Percentiles rank a stretch among this genome's conserved stretches.
Conservation (phyloP, 2,329 filamentous ascomycete species). For the Stromatinia cepivora region DNA sequence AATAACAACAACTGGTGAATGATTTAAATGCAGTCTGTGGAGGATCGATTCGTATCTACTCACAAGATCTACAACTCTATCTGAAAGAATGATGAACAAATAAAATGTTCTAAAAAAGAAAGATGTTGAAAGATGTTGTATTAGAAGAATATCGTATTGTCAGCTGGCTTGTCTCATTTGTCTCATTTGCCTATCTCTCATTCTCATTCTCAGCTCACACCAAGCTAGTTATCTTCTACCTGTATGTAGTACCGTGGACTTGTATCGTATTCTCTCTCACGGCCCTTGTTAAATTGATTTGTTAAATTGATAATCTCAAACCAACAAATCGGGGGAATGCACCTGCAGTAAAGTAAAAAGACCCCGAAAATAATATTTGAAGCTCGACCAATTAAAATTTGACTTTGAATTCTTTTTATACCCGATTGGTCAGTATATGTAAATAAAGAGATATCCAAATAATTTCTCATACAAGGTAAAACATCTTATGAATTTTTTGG, state of each 20-base stretch:
- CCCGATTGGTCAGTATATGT: neutral
- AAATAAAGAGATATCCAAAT: neutral
- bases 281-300: slow-evolving; percentile 7
- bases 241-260: neutral
- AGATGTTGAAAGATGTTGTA: neutral
- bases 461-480: neutral
- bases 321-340: slow-evolving; percentile 3
- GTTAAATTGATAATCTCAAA: slow-evolving; percentile 7
- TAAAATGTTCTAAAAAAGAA: neutral
- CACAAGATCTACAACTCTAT: neutral
- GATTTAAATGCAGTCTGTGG: neutral
- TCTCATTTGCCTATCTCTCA: neutral
- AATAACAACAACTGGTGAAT: neutral
- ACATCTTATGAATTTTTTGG: no score
- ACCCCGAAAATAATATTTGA: neutral
- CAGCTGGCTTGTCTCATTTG: neutral
- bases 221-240: neutral
- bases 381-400: neutral
- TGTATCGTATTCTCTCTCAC: no score
- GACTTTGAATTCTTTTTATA: neutral
- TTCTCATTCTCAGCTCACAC: neutral
- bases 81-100: neutral
- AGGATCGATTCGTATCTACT: neutral
- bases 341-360: neutral
- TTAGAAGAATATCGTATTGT: neutral